These are phyloP conservation scores for Eucalyptus pumila DNA, from an alignment of 345 rosid species.

Conservation along the genomic window DNA sequence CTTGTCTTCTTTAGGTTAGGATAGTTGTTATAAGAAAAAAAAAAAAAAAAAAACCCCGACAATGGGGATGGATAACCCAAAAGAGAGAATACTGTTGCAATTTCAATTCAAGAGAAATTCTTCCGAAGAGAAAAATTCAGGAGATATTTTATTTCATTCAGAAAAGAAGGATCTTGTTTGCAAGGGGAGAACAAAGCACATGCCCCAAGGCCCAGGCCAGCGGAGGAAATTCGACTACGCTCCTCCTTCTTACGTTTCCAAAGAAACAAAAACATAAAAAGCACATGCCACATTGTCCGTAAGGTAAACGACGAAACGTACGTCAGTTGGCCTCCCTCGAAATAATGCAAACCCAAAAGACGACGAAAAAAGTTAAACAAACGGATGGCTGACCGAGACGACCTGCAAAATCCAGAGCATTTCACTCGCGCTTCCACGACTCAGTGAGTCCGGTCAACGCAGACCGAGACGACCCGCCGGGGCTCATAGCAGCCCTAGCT, in stretches of 20 bases:
- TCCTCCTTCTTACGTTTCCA: background rate
- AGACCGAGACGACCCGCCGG: constrained; percentile 30
- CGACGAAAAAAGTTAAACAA: background rate
- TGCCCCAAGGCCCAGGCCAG: background rate
- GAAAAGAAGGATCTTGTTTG: background rate
- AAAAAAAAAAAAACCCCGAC: too few species aligned
- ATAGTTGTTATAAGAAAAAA: accelerated
- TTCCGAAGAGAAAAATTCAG: too few species aligned
- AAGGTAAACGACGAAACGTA: too few species aligned
- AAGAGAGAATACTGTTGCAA: background rate
- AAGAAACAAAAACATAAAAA: background rate
- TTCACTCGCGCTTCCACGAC: background rate
- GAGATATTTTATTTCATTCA: background rate
- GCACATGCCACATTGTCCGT: background rate
- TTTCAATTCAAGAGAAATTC: background rate
- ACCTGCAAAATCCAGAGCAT: background rate
- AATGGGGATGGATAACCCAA: background rate
- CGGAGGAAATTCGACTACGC: background rate
- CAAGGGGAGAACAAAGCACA: background rate
- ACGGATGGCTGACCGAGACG: background rate
- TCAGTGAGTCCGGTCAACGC: constrained; percentile 9
- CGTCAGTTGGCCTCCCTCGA: background rate
- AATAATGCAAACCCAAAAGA: background rate
- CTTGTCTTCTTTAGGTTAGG: too few species aligned
- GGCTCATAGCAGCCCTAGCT: constrained; percentile 10